Percentiles rank a stretch among this genome's conserved stretches.
Evolutionary conservation across 1,284 basidiomycete species (phyloP).

Genomic region (Trichosporon sp.): DNA sequence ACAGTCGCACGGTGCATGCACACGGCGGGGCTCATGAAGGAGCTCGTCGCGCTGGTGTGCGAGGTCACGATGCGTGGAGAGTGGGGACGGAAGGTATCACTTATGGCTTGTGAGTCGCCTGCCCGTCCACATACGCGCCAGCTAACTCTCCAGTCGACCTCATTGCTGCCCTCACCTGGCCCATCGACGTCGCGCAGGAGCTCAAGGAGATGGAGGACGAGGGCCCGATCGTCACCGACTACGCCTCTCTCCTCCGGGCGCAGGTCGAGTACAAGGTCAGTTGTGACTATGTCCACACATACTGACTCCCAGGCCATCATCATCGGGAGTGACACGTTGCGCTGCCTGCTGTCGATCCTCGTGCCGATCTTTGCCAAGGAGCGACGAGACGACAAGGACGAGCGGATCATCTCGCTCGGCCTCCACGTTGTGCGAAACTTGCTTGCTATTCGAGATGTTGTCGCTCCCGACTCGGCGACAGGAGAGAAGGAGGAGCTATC

Average conservation of each 20-base stretch:
- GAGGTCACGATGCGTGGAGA: constrained; percentile 66
- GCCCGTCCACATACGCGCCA: neutral
- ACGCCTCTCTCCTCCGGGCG: constrained; percentile 70
- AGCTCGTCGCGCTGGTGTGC: constrained; percentile 77
- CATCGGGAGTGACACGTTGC: constrained; percentile 60
- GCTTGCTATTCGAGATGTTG: constrained; percentile 78
- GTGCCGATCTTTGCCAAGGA: constrained; percentile 65
- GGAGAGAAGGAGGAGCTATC: constrained; percentile 71
- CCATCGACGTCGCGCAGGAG: constrained; percentile 87
- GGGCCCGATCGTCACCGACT: constrained; percentile 73
- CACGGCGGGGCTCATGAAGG: constrained; percentile 76
- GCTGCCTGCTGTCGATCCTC: constrained; percentile 64
- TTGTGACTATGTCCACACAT: neutral
- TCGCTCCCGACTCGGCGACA: constrained; percentile 62
- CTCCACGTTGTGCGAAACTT: constrained; percentile 85
- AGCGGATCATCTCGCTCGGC: constrained; percentile 80
- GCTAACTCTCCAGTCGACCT: constrained; percentile 59
- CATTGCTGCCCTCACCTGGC: constrained; percentile 94
- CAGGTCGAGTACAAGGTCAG: constrained; percentile 80
- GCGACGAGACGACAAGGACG: constrained; percentile 68
- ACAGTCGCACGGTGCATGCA: constrained; percentile 88
- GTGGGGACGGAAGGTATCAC: constrained; percentile 62
- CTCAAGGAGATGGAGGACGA: constrained; percentile 72
- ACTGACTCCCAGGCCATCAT: constrained; percentile 51
- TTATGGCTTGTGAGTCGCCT: constrained; percentile 61